Base-by-base conservation (phyloP, 768 basidiomycete genomes). In the Leccinum incarnatum region DNA sequence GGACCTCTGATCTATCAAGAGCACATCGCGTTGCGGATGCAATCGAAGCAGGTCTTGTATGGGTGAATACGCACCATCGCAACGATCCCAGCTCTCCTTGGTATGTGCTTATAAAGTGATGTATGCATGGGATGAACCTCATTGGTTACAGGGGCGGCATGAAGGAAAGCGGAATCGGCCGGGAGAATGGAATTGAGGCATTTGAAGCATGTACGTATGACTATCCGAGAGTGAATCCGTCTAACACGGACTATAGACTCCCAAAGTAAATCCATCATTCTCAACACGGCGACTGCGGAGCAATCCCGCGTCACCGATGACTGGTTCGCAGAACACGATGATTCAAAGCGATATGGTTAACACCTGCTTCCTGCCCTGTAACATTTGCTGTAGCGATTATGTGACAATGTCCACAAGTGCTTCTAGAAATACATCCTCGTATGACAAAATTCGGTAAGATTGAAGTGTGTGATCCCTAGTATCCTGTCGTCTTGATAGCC, bases 61-160 rank as follows among this genome's bases (percentile, higher is more conserved):
- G 93, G 93, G 83, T 93, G 37, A 94, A 95, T 68, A 92, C 89
- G 0, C 91, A 93, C 63, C 93, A 95, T 67, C 82, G 92, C 49
- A 94, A 95, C 65, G 91, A 94, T 67, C 93, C 93, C 8, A 89
- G 88, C 62, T 92, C 89, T 32, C 91, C 93, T 42, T 95, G 93
- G 92, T 91, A 51, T 30, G 62, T 65, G 53, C 55, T 37, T 19
- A 42, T 58, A 12, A 47, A 23, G 4, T 46, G 21, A 25, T 7
- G 34, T 17, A 29, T 19, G 30, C 25, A 25, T 48, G 49, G 27
- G 12, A 51, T 50, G 47, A 70, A 66, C n/a, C 11, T n/a, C 5
- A 9, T 29, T 30, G 21, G 36, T 50, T n/a, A 29, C 60, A 89
- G 89, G 90, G 91, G 91, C 19, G 91, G 91, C 6, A 90, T 93